Percentiles rank a stretch among this genome's conserved stretches.
Conservation (phyloP, 495 filamentous ascomycete genomes). For the Podospora conica region DNA sequence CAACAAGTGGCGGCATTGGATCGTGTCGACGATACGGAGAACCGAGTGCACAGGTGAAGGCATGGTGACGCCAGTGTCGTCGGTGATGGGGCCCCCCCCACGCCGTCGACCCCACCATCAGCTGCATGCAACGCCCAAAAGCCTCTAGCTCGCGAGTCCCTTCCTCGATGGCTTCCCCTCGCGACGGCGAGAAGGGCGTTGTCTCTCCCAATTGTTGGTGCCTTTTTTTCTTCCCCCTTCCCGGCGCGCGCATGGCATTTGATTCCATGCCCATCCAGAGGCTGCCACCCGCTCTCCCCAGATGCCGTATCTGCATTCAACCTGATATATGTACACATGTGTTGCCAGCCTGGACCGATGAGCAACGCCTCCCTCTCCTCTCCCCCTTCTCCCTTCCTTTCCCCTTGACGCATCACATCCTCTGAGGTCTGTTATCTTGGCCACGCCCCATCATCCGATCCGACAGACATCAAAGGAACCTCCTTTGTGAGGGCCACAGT, state of each 20-base stretch:
- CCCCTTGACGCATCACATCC: background rate
- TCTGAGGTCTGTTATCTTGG: background rate
- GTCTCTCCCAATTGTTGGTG: background rate
- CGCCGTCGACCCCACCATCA: conserved; percentile 7
- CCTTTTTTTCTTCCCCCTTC: background rate
- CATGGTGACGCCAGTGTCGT: background rate
- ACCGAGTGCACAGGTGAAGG: too few relatives aligned
- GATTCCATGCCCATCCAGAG: background rate
- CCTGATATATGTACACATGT: background rate
- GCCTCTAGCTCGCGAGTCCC: conserved; percentile 13
- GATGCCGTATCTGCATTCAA: background rate
- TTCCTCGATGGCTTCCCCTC: conserved; percentile 1
- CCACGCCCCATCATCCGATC: background rate
- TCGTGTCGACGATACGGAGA: background rate
- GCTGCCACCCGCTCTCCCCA: background rate
- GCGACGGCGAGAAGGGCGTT: background rate
- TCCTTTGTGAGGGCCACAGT: background rate
- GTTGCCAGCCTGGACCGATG: background rate
- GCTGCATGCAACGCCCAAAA: conserved; percentile 15
- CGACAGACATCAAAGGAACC: background rate
- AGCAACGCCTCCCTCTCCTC: background rate
- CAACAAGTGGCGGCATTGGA: background rate
- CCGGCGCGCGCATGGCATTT: background rate
- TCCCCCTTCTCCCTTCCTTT: background rate
- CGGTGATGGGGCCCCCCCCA: conserved; percentile 7